phyloP scores from a whole-genome alignment of 495 filamentous ascomycete genomes.

The Bryoglossum gracile region DNA sequence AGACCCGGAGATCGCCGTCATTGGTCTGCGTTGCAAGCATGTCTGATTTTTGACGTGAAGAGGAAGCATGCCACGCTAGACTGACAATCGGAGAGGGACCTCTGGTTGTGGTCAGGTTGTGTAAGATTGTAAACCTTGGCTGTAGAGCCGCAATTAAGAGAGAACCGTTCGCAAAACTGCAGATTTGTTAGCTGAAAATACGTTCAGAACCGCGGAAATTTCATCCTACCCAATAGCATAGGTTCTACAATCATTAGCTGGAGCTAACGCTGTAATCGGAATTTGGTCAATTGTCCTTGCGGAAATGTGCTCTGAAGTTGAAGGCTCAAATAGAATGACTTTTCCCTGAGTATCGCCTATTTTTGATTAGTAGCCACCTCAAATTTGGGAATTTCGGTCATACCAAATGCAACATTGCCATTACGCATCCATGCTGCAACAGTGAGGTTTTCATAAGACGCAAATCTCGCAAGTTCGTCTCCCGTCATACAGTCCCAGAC shows the following conservation, averaged over 20 bases:
- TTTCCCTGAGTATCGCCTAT: constrained; percentile 84
- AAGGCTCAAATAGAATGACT: constrained; percentile 89
- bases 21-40: constrained; percentile 92
- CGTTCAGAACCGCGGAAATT: constrained; percentile 3
- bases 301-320: constrained; percentile 87
- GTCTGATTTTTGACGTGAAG: constrained; percentile 92
- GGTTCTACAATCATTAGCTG: constrained; percentile 85
- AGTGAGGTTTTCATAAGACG: constrained; percentile 77
- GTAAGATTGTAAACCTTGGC: constrained; percentile 88
- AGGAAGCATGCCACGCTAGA: constrained; percentile 96
- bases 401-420: constrained; percentile 91
- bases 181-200: constrained; percentile 25
- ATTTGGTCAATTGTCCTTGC: constrained; percentile 86
- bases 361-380: constrained; percentile 26
- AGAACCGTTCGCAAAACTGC: constrained; percentile 89
- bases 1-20: constrained; percentile 90
- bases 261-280: constrained; percentile 85
- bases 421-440: constrained; percentile 95
- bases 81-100: constrained; percentile 81
- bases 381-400: not conserved
- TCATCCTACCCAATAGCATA: constrained; percentile 84
- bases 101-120: constrained; percentile 77
- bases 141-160: constrained; percentile 84
- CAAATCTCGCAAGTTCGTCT: constrained; percentile 81
- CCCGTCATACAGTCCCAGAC: constrained; percentile 96